A percentile compares a stretch with the other conserved stretches of the same genome.
phyloP scores from a whole-genome alignment of 2,329 filamentous ascomycete species.

The Cladosporium sp. region DNA sequence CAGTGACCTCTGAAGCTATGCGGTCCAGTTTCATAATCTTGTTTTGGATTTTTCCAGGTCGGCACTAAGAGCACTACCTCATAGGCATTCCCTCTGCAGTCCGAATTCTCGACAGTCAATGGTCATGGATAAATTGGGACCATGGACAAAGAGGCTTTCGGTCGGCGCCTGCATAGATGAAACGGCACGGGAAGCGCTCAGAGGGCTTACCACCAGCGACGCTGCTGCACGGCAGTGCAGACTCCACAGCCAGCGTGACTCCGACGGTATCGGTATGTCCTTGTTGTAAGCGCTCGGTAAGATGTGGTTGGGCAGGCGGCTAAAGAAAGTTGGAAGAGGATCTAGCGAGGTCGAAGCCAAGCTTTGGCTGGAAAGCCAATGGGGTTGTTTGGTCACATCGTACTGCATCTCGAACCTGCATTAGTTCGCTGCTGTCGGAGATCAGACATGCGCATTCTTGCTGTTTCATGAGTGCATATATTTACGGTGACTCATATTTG shows the following conservation, averaged over 20 bases:
- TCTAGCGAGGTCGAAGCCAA: conserved; percentile 5
- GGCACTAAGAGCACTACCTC: background rate
- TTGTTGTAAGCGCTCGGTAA: conserved; percentile 10
- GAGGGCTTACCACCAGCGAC: background rate
- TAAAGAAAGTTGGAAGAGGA: conserved; percentile 6
- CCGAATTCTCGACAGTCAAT: background rate
- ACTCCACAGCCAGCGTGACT: background rate
- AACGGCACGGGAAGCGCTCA: conserved; percentile 5
- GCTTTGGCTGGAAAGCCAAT: conserved; percentile 5
- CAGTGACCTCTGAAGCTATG: too few species aligned
- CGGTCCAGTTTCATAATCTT: background rate
- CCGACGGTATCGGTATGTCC: background rate
- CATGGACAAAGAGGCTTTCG: background rate
- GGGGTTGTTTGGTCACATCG: background rate
- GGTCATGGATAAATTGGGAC: background rate
- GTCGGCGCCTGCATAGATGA: conserved; percentile 11
- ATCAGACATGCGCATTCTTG: background rate
- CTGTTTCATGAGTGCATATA: conserved; percentile 11
- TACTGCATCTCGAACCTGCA: conserved; percentile 5
- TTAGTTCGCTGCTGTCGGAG: background rate
- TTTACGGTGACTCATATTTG: conserved; percentile 5
- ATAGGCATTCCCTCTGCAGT: background rate
- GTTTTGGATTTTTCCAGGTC: background rate
- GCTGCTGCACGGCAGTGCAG: background rate
- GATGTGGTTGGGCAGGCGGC: conserved; percentile 11